Conservation (phyloP, 768 basidiomycete genomes). For the Leucosporidium scottii region DNA sequence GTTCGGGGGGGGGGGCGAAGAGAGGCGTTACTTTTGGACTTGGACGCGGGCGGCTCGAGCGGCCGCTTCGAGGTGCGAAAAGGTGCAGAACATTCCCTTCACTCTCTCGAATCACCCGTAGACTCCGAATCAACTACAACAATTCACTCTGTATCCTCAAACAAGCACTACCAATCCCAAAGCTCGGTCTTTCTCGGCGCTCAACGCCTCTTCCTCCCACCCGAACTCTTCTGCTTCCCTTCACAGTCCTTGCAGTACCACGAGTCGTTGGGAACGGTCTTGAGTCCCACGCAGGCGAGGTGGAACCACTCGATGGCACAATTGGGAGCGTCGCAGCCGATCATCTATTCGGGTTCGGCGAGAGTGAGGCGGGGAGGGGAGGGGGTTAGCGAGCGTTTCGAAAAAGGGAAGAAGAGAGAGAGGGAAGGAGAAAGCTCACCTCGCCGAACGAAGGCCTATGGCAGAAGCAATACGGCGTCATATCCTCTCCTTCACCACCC, state of each 20-base stretch:
- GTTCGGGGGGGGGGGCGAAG: neutral
- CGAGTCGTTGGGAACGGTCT: constrained; percentile 24
- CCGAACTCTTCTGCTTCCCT: constrained; percentile 6
- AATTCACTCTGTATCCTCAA: no score
- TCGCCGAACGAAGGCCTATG: constrained; percentile 32
- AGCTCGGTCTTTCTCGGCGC: no score
- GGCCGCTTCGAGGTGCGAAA: no score
- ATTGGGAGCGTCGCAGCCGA: constrained; percentile 33
- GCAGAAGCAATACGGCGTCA: constrained; percentile 34
- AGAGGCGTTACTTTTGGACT: no score
- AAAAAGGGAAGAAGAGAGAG: neutral
- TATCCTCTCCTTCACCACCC: constrained; percentile 25
- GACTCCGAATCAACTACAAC: no score
- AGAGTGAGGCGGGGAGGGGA: neutral
- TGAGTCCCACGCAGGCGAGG: constrained; percentile 31
- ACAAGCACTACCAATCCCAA: no score
- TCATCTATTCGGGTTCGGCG: constrained; percentile 24
- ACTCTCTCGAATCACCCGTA: no score
- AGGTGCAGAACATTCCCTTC: no score
- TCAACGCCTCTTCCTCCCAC: constrained; percentile 2
- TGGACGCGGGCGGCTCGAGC: no score
- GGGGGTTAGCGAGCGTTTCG: no score
- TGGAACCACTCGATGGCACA: constrained; percentile 36
- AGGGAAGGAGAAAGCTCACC: constrained; percentile 14
- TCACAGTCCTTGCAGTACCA: constrained; percentile 30